A percentile compares a stretch with the other conserved stretches of the same genome.
These are phyloP conservation scores for Globisporangium spinosum DNA, from an alignment of 352 stramenopile genomes.

Conservation along the genomic window DNA sequence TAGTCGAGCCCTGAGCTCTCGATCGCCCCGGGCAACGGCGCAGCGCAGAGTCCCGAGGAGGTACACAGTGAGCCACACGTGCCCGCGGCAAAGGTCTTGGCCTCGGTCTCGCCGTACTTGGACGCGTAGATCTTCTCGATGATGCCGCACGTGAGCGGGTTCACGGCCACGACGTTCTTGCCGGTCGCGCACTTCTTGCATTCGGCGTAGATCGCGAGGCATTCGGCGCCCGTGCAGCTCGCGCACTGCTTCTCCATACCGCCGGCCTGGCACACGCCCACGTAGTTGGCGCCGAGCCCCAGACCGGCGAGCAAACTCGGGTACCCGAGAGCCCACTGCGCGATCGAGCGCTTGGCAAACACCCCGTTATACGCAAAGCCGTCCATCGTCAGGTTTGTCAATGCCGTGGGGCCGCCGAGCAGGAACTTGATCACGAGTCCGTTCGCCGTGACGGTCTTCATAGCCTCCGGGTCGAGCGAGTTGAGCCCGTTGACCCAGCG, in stretches of 20 bases:
- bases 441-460: constrained; percentile 49
- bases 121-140: constrained; percentile 42
- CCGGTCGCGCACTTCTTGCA: constrained; percentile 41
- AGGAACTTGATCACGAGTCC: constrained; percentile 46
- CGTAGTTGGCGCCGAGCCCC: constrained; percentile 49
- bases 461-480: constrained; percentile 60
- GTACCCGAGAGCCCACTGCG: constrained; percentile 69
- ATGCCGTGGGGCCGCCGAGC: constrained; percentile 18
- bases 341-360: constrained; percentile 52
- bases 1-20: constrained; percentile 64
- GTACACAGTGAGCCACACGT: constrained; percentile 45
- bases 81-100: constrained; percentile 27
- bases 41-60: constrained; percentile 47
- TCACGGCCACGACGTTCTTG: constrained; percentile 35
- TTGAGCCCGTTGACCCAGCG: constrained; percentile 76
- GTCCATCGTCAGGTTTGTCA: constrained; percentile 43
- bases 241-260: constrained; percentile 42
- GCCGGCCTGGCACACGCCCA: constrained; percentile 34
- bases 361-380: constrained; percentile 78
- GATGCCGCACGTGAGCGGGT: constrained; percentile 38
- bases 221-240: constrained; percentile 33
- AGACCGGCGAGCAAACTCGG: constrained; percentile 65
- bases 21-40: constrained; percentile 50
- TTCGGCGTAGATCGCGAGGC: constrained; percentile 27
- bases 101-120: constrained; percentile 35